A percentile compares a stretch with the other conserved stretches of the same genome.
These are phyloP conservation scores for Tulasnella calospora DNA, from an alignment of 768 basidiomycete genomes.

Conservation along the genomic window DNA sequence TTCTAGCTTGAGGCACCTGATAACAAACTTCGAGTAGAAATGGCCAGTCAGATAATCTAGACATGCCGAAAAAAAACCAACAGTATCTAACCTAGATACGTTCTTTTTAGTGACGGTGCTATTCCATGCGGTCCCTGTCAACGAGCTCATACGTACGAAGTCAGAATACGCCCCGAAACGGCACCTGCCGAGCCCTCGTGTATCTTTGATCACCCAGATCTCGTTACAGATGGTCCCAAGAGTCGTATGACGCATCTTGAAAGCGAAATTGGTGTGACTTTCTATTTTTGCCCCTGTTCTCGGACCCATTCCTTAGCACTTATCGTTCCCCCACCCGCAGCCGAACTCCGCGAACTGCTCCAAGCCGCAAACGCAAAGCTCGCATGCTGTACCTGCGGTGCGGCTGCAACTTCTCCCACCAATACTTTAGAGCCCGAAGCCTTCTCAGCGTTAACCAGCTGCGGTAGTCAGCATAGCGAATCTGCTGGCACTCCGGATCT, in stretches of 20 bases:
- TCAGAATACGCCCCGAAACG: not conserved
- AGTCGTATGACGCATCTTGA: not conserved
- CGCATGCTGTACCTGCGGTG: not conserved
- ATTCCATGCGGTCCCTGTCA: constrained; percentile 7
- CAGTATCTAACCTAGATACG: not conserved
- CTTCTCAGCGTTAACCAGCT: not conserved
- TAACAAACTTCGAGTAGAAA: not conserved
- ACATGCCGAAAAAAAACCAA: not conserved
- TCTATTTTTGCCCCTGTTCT: not conserved
- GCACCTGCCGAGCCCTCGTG: not conserved
- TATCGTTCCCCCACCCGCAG: not conserved
- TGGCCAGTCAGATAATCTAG: not conserved
- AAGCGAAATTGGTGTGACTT: constrained; percentile 5
- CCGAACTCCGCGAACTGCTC: constrained; percentile 9
- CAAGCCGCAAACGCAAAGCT: constrained; percentile 6
- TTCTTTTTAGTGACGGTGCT: constrained; percentile 7
- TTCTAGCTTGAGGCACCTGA: not conserved
- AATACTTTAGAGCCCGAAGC: not conserved
- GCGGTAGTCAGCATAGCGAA: not conserved
- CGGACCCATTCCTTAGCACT: not conserved
- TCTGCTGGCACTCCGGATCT: not conserved
- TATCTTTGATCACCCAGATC: constrained; percentile 18
- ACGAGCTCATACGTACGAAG: constrained; percentile 7
- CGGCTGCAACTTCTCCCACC: not conserved
- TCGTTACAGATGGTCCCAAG: constrained; percentile 8